These are phyloP conservation scores for Pedinophyceae sp. DNA, from an alignment of 139 green algal species.

Conservation along the genomic window DNA sequence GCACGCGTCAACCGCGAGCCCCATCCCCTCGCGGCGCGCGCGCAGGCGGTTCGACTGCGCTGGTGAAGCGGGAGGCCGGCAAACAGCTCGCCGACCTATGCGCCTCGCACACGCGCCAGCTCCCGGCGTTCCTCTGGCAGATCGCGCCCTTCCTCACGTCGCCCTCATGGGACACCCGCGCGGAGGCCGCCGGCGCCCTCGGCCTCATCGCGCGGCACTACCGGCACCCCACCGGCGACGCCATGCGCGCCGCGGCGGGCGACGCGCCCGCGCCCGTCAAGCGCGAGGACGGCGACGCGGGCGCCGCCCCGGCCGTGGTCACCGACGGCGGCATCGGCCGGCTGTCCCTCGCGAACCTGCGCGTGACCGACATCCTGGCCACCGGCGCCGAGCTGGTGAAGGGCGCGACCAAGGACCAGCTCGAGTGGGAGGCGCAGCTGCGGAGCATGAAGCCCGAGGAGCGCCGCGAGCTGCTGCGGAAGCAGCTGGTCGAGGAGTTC, in stretches of 20 bases:
- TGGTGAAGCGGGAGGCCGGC: background rate
- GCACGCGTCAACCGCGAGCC: no score
- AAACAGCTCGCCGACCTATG: background rate
- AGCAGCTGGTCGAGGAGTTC: background rate
- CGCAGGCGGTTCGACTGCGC: background rate
- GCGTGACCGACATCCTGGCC: background rate
- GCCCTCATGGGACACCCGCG: conserved; percentile 63
- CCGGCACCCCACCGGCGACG: conserved; percentile 29
- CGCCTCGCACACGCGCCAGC: background rate
- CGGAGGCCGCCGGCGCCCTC: conserved; percentile 54
- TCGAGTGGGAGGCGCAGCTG: background rate
- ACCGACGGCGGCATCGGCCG: background rate
- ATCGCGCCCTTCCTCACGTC: conserved; percentile 38
- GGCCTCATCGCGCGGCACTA: conserved; percentile 55
- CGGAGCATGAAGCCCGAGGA: background rate
- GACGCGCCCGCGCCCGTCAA: background rate
- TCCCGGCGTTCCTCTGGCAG: conserved; percentile 15
- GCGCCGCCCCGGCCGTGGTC: background rate
- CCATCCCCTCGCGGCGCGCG: no score
- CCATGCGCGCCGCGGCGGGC: conserved; percentile 20
- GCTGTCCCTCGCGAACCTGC: background rate
- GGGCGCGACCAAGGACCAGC: conserved; percentile 1
- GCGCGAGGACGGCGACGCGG: background rate
- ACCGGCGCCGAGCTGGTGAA: background rate
- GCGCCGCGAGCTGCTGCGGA: background rate